phyloP scores from a whole-genome alignment of 1,284 basidiomycete species.

The Neonothopanus nambi region DNA sequence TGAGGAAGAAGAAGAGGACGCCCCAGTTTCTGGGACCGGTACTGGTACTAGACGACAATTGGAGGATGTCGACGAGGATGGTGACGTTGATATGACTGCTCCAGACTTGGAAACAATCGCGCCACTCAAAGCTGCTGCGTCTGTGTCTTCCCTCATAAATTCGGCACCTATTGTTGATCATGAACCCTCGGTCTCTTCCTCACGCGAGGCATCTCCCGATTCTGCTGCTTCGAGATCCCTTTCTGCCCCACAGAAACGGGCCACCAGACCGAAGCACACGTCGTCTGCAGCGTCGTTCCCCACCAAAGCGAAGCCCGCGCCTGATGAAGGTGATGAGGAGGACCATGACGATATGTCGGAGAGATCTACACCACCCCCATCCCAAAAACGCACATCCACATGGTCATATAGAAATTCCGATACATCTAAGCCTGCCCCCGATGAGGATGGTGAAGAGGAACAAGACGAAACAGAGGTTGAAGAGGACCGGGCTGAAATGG shows the following conservation, averaged over 20 bases:
- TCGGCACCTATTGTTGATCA: neutral
- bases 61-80: neutral
- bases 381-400: neutral
- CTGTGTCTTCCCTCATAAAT: neutral
- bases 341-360: too few relatives aligned
- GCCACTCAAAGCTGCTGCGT: constrained; percentile 2
- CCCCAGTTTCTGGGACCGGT: constrained; percentile 8
- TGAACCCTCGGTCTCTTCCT: neutral
- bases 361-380: neutral
- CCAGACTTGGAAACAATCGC: neutral
- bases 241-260: too few relatives aligned
- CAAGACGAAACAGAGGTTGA: constrained; percentile 9
- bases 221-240: neutral
- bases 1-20: neutral
- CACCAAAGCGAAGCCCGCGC: too few relatives aligned
- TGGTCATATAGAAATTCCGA: neutral
- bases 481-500: neutral
- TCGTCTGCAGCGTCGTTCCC: too few relatives aligned
- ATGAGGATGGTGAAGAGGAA: constrained; percentile 11
- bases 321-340: too few relatives aligned
- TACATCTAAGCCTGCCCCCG: neutral
- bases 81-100: constrained; percentile 4
- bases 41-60: too few relatives aligned
- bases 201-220: constrained; percentile 3
- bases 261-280: too few relatives aligned